Evolutionary conservation across 208 protist species (phyloP), one percentile per base, ranked within the genome.

Genomic region (Crithidia acanthocephali): DNA sequence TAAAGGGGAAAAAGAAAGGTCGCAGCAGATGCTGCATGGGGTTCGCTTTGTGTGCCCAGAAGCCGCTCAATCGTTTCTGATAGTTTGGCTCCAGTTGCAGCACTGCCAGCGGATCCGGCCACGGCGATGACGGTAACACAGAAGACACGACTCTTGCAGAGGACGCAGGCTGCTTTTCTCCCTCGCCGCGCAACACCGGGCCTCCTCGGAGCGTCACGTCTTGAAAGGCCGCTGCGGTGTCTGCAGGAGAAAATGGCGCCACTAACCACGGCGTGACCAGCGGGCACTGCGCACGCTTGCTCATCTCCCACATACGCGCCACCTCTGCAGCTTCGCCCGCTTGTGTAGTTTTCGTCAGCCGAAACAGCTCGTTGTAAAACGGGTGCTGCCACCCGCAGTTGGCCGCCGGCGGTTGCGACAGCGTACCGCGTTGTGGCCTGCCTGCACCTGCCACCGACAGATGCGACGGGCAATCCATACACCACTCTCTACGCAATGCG

Each of bases 1-100:
- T 15, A 22, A 63, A 30, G 9, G 80, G 75, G 27, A 81, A 85
- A 30, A 60, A 60, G 66, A 72, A 72, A 13, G 68, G 20, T n/a
- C 8, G 25, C 0, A 61, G 58, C 15, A 85, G 71, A 57, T 62
- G 33, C 27, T 58, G 10, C 25, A 35, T 20, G 1, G 51, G 10
- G 23, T 58, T 25, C 5, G 2, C 13, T 35, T 74, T 72, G 35
- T 33, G 23, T 2, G 51, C 30, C 77, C 77, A 76, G 48, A 82
- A 76, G 5, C 6, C 18, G 32, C 28, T 67, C 25, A 69, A 16
- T 11, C 7, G 1, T 16, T 1, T 5, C 28, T n/a, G 35, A n/a
- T 64, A 48, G 0, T 0, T 15, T 6, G 8, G 1, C 1, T 2
- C 20, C 0, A 76, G 42, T 10, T 59, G 3, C 62, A 51, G 22